These are phyloP conservation scores for Mycena venus DNA, from an alignment of 768 basidiomycete genomes.

Conservation along the genomic window DNA sequence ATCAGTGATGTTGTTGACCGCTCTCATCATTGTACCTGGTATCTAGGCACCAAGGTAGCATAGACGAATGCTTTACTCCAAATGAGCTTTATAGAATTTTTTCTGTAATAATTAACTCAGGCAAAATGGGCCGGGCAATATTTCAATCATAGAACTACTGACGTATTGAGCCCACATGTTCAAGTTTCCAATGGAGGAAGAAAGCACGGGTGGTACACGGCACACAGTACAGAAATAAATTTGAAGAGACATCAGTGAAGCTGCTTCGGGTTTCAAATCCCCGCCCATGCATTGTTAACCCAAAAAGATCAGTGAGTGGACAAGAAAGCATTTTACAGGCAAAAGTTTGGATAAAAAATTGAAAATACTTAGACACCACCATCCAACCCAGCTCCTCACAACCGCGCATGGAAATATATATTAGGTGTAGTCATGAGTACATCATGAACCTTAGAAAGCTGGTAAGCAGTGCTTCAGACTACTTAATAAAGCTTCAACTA, in stretches of 20 bases:
- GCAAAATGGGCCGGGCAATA: too few species aligned
- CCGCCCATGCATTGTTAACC: conserved; percentile 1
- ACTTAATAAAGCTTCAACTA: not conserved
- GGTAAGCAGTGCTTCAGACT: conserved; percentile 7
- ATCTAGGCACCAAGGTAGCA: too few species aligned
- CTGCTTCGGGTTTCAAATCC: not conserved
- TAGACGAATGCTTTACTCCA: too few species aligned
- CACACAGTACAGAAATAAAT: not conserved
- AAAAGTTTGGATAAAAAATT: not conserved
- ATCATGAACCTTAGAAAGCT: not conserved
- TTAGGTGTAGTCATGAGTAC: conserved; percentile 1
- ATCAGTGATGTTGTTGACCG: too few species aligned
- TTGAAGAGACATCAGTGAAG: not conserved
- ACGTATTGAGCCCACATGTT: too few species aligned
- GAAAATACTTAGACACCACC: not conserved
- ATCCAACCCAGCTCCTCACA: conserved; percentile 1
- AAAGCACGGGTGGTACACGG: not conserved
- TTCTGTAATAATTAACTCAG: too few species aligned
- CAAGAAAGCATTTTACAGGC: not conserved
- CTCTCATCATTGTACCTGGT: too few species aligned
- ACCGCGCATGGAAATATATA: conserved; percentile 7
- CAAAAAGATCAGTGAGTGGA: conserved; percentile 1
- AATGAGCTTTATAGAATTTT: too few species aligned
- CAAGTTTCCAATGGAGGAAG: too few species aligned
- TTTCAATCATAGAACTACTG: too few species aligned